Base-by-base conservation (phyloP, 148 eudicot genomes). In the Salicornia ramosissima region DNA sequence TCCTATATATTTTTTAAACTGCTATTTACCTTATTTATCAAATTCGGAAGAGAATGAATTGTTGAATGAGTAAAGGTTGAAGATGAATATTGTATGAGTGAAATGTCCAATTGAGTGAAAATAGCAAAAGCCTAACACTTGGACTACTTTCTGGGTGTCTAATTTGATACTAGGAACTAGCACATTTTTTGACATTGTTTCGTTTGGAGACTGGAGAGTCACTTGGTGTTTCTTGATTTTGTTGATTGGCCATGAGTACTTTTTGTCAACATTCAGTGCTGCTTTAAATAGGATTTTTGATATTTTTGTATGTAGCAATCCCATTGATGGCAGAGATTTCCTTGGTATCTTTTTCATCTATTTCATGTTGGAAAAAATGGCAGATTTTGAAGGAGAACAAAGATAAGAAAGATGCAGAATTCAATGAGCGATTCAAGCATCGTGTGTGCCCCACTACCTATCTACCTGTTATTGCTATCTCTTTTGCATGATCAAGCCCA, bases 311-410 rank as follows among this genome's bases (percentile, higher is more conserved):
- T n/a, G 54, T 51, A 18, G 22, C 24, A 7, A 51, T n/a, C 54
- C 22, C 22, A 18, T 9, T 16, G 14, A 15, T 56, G 18, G n/a
- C n/a, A n/a, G 14, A 4, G 29, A 24, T 3, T n/a, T 56, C 59
- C n/a, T 56, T 24, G 9, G 18, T 14, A 22, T 14, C n/a, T 56
- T 28, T 29, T 11, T 55, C n/a, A n/a, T n/a, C n/a, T 55, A 34
- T 54, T 12, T 15, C 33, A 36, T 3, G 8, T 36, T 36, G 15
- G 34, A 58, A 18, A 19, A 5, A 33, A 21, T 64, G 71, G 45
- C 86, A 92, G 96, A 82, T 90, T 65, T 83, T 93, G 68, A 86
- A 80, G 90, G 98, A 93, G 83, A 93, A 93, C 63, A 93, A 93
- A 77, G 98, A 93, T 78, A 93, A 88, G 79, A 79, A 67, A 64